phyloP scores from a whole-genome alignment of 1,139 yeast genomes.

The Yarrowia galli region DNA sequence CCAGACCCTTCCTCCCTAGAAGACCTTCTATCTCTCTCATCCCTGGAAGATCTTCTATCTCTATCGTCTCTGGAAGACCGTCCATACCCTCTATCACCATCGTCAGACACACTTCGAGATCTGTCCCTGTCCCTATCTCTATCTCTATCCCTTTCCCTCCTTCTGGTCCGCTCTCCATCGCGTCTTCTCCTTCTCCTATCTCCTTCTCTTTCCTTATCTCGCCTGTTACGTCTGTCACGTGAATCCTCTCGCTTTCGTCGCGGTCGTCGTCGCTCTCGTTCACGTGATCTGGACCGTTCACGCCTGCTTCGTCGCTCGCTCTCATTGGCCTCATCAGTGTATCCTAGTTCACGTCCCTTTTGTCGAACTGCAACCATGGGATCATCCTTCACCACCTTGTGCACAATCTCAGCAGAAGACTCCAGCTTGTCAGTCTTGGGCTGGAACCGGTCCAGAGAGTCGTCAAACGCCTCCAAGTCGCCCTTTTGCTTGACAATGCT shows the following conservation, averaged over 20 bases:
- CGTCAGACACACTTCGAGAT: background rate
- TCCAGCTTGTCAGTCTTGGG: background rate
- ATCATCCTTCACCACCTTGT: constrained; percentile 31
- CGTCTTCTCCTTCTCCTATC: background rate
- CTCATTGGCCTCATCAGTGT: constrained; percentile 1
- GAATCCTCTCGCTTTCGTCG: constrained; percentile 16
- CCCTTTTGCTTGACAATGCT: constrained; percentile 44
- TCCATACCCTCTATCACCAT: background rate
- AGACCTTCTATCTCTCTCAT: background rate
- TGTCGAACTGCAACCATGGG: constrained; percentile 33
- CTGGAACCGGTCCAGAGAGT: constrained; percentile 19
- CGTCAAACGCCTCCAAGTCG: constrained; percentile 30
- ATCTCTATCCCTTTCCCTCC: background rate
- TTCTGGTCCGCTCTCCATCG: constrained; percentile 10
- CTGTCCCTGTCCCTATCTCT: background rate
- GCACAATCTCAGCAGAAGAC: background rate
- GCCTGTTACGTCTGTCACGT: background rate
- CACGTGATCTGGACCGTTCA: constrained; percentile 1
- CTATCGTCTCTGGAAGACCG: background rate
- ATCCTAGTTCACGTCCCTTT: constrained; percentile 1
- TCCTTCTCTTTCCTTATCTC: constrained; percentile 4
- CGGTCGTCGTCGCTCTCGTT: constrained; percentile 1
- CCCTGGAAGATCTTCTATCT: background rate
- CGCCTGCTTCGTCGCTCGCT: constrained; percentile 1
- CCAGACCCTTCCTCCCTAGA: background rate